A percentile compares a stretch with the other conserved stretches of the same genome.
Conservation (phyloP, 495 filamentous ascomycete species). For the Aspergillus kassunensis region DNA sequence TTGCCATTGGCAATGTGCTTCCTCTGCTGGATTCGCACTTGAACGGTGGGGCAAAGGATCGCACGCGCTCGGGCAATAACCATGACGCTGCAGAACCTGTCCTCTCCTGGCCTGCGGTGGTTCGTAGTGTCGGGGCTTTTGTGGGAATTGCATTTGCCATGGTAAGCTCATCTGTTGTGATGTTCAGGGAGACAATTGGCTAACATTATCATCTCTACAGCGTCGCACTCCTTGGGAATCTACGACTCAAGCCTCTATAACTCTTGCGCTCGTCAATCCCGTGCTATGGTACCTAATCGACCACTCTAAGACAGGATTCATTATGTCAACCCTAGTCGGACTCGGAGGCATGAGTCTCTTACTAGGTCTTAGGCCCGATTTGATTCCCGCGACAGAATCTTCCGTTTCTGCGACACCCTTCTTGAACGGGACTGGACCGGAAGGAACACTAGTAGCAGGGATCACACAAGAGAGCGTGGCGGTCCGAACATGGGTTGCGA, state of each 20-base stretch:
- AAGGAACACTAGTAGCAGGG: slow-evolving; percentile 47
- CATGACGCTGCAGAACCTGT: slow-evolving; percentile 30
- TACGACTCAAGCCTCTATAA: slow-evolving; percentile 85
- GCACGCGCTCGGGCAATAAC: slow-evolving; percentile 19
- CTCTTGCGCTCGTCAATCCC: slow-evolving; percentile 87
- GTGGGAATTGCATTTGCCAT: slow-evolving; percentile 96
- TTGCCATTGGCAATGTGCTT: slow-evolving; percentile 70
- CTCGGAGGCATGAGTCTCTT: slow-evolving; percentile 68
- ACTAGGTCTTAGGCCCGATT: slow-evolving; percentile 65
- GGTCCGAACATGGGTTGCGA: slow-evolving; percentile 80
- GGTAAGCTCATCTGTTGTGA: slow-evolving; percentile 45
- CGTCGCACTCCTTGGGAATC: slow-evolving; percentile 89
- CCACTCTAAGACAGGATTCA: slow-evolving; percentile 77
- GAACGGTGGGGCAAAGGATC: slow-evolving; percentile 27
- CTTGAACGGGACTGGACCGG: slow-evolving; percentile 32
- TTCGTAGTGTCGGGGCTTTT: slow-evolving; percentile 88
- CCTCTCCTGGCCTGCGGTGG: slow-evolving; percentile 74
- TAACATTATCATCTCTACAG: slow-evolving; percentile 40
- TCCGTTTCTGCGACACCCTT: slow-evolving; percentile 25
- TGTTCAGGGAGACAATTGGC: not conserved
- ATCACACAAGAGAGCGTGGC: slow-evolving; percentile 73
- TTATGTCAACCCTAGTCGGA: slow-evolving; percentile 68
- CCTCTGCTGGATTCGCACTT: slow-evolving; percentile 79
- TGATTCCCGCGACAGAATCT: slow-evolving; percentile 60
- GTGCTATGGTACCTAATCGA: slow-evolving; percentile 96